phyloP scores from a whole-genome alignment of 2,329 filamentous ascomycete species.

The Chalaropsis thielavioides region DNA sequence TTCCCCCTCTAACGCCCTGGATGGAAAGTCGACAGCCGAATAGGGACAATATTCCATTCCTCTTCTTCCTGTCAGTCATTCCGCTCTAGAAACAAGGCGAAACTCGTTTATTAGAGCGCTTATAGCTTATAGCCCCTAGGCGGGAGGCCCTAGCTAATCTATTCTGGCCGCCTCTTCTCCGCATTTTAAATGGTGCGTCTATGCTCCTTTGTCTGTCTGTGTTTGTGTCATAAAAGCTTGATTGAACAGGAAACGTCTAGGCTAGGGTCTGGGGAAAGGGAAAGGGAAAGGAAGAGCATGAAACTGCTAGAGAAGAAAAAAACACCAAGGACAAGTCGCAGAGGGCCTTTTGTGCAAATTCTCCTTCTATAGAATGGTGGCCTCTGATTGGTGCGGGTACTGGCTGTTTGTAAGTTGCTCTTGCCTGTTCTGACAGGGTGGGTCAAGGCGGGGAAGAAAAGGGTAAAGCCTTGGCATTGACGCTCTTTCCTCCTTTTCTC shows the following conservation, averaged over 20 bases:
- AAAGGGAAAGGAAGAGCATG: neutral
- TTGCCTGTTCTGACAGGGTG: neutral
- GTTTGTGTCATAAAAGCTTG: neutral
- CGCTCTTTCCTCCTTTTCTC: neutral
- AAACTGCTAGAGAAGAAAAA: neutral
- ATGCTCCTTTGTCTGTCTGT: neutral
- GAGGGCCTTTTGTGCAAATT: neutral
- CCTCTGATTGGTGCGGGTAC: slow-evolving; percentile 1
- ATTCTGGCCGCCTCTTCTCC: neutral
- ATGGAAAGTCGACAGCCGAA: neutral
- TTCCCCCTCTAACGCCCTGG: neutral
- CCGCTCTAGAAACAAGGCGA: neutral
- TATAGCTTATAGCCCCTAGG: neutral
- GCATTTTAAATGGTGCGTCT: slow-evolving; percentile 5
- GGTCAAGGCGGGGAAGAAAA: neutral
- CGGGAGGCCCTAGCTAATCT: neutral
- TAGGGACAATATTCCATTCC: neutral
- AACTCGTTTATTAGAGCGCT: slow-evolving; percentile 17
- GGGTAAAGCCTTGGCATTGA: neutral
- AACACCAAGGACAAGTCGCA: neutral
- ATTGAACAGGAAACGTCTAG: neutral
- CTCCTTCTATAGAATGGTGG: neutral
- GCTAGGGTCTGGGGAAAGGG: neutral
- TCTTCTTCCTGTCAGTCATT: neutral
- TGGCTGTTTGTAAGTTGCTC: neutral